These are phyloP conservation scores for Coniosporium tulheliwenetii DNA, from an alignment of 2,329 filamentous ascomycete genomes.

Conservation along the genomic window DNA sequence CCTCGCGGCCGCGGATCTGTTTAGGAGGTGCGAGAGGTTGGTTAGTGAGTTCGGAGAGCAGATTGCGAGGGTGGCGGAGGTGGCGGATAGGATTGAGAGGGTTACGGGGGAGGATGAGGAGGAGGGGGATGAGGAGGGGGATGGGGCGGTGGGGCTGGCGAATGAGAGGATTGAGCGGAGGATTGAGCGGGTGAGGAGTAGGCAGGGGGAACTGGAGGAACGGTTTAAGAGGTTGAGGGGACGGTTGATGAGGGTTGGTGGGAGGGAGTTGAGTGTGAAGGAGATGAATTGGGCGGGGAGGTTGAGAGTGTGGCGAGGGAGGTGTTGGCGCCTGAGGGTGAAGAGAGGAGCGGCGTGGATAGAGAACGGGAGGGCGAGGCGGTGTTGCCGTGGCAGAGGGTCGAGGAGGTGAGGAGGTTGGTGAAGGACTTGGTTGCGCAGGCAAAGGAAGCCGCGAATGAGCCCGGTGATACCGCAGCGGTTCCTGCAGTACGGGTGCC, in stretches of 20 bases:
- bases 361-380: background rate
- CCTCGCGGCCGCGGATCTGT: constrained; percentile 55
- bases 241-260: constrained; percentile 30
- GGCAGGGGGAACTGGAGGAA: constrained; percentile 40
- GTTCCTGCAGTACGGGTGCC: constrained; percentile 34
- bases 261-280: constrained; percentile 44
- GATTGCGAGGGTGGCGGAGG: constrained; percentile 47
- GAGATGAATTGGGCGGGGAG: constrained; percentile 45
- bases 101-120: constrained; percentile 44
- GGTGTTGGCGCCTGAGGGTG: constrained; percentile 7
- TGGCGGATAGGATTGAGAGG: constrained; percentile 49
- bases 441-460: constrained; percentile 11
- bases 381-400: constrained; percentile 7
- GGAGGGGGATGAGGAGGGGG: constrained; percentile 32
- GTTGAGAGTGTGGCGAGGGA: constrained; percentile 27
- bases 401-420: constrained; percentile 11
- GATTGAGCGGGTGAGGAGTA: constrained; percentile 36
- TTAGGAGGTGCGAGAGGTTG: constrained; percentile 52
- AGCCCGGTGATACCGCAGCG: constrained; percentile 1
- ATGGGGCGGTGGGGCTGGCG: constrained; percentile 13
- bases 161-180: constrained; percentile 44
- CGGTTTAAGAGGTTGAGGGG: constrained; percentile 44
- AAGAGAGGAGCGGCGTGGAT: constrained; percentile 11
- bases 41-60: constrained; percentile 54
- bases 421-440: constrained; percentile 12